Conservation (phyloP, 306 rosid species). For the Castanea mollissima region DNA sequence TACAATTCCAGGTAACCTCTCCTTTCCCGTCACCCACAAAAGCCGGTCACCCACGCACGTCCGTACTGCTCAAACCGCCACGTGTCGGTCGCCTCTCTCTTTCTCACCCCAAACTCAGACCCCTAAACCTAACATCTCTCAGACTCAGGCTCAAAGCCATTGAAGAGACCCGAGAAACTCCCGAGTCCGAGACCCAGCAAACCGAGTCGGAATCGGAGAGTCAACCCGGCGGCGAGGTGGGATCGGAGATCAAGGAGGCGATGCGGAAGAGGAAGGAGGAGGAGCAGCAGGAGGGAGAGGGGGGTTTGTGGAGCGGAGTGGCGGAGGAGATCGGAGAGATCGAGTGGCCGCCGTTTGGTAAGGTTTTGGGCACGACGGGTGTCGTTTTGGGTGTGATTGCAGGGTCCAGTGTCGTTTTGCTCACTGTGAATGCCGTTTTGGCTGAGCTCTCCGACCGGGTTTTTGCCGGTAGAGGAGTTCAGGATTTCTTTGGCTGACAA, state of each 20-base stretch:
- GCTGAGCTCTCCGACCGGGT: constrained; percentile 72
- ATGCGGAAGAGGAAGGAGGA: constrained; percentile 65
- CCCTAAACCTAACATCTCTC: not conserved
- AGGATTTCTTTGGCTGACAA: constrained; percentile 68
- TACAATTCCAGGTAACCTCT: constrained; percentile 14
- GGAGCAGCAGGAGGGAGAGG: constrained; percentile 38
- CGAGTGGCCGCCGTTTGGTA: constrained; percentile 86
- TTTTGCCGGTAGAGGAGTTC: constrained; percentile 77
- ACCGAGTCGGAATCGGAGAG: constrained; percentile 9
- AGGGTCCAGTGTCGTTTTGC: constrained; percentile 89
- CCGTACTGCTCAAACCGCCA: constrained; percentile 18
- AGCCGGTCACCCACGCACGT: not conserved
- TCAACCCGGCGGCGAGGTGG: constrained; percentile 28
- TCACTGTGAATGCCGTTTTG: constrained; percentile 71
- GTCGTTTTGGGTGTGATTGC: constrained; percentile 77
- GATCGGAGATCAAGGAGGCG: constrained; percentile 71
- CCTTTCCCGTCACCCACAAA: constrained; percentile 14
- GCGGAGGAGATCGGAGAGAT: constrained; percentile 69
- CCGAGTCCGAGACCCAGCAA: constrained; percentile 37
- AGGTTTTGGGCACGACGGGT: constrained; percentile 84
- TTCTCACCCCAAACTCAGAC: not conserved
- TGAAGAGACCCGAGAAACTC: constrained; percentile 55
- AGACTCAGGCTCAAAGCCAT: constrained; percentile 30
- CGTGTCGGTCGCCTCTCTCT: not conserved
- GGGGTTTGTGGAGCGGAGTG: constrained; percentile 59